Percentiles rank a stretch among this genome's conserved stretches.
Evolutionary conservation across 257 asterid genomes (phyloP).

Genomic region (Mentha longifolia): DNA sequence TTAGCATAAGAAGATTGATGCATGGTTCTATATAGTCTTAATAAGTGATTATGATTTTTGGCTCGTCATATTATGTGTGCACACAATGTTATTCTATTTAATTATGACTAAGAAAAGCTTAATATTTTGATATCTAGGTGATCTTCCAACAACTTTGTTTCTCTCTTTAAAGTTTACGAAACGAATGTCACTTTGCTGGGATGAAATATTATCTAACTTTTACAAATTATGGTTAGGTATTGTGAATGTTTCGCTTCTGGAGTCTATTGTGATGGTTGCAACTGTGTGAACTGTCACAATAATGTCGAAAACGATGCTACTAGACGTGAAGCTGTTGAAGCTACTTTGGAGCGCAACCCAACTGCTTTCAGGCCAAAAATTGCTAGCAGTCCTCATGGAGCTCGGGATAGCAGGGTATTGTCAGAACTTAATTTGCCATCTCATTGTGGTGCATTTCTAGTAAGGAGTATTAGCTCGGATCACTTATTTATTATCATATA

Average conservation of each 20-base stretch:
- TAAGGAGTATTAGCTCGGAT: not conserved
- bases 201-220: constrained; percentile 14
- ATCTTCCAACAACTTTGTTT: not conserved
- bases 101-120: too few species aligned
- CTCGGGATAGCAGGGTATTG: constrained; percentile 76
- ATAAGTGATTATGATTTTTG: too few species aligned
- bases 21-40: too few species aligned
- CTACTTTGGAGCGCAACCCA: constrained; percentile 93
- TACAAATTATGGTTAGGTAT: constrained; percentile 59
- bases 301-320: constrained; percentile 82
- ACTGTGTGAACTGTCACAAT: constrained; percentile 84
- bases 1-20: not conserved
- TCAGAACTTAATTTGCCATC: constrained; percentile 26
- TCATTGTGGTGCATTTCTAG: constrained; percentile 11
- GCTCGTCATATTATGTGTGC: too few species aligned
- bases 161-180: constrained; percentile 6
- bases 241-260: constrained; percentile 99
- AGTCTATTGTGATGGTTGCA: constrained; percentile 88
- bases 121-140: not conserved
- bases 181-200: not conserved
- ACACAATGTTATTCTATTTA: not conserved
- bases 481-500: not conserved
- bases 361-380: constrained; percentile 95
- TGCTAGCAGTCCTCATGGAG: constrained; percentile 90
- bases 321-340: constrained; percentile 89